Conservation (phyloP, 169 alveolate genomes). For the Plasmodium relictum region DNA sequence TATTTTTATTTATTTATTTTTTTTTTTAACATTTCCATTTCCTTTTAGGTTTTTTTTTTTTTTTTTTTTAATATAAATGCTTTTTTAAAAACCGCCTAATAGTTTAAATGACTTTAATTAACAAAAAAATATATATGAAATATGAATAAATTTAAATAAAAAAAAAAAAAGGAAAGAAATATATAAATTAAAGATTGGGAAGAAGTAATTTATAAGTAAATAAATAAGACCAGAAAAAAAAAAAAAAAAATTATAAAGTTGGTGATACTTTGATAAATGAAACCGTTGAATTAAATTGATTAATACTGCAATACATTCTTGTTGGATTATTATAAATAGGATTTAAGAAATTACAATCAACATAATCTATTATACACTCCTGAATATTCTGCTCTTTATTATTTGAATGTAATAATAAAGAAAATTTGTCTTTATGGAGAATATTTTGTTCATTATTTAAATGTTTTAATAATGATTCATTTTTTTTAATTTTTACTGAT, state of each 20-base stretch:
- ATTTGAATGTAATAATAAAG: slow-evolving; percentile 36
- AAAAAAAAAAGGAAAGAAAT: slow-evolving; percentile 2
- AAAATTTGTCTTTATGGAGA: slow-evolving; percentile 42
- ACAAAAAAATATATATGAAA: not conserved
- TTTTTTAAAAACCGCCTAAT: not conserved
- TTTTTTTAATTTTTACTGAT: slow-evolving; percentile 48
- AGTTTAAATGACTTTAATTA: not conserved
- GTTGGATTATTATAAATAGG: slow-evolving; percentile 35
- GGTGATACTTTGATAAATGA: slow-evolving; percentile 54
- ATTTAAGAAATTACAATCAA: slow-evolving; percentile 29
- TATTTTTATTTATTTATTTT: no score
- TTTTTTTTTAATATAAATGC: not conserved
- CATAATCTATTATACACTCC: slow-evolving; percentile 69
- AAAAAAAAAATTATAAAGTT: slow-evolving; percentile 17
- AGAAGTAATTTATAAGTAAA: not conserved
- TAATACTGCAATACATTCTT: slow-evolving; percentile 58
- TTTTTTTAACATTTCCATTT: not conserved
- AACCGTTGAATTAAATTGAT: slow-evolving; percentile 48
- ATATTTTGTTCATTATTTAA: slow-evolving; percentile 27
- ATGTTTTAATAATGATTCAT: slow-evolving; percentile 14
- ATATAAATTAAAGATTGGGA: not conserved
- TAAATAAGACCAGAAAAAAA: not conserved
- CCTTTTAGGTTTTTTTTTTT: not conserved
- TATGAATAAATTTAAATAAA: not conserved
- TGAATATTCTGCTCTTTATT: slow-evolving; percentile 68